Conservation (phyloP, 257 asterid species). For the Leptodermis oblonga region DNA sequence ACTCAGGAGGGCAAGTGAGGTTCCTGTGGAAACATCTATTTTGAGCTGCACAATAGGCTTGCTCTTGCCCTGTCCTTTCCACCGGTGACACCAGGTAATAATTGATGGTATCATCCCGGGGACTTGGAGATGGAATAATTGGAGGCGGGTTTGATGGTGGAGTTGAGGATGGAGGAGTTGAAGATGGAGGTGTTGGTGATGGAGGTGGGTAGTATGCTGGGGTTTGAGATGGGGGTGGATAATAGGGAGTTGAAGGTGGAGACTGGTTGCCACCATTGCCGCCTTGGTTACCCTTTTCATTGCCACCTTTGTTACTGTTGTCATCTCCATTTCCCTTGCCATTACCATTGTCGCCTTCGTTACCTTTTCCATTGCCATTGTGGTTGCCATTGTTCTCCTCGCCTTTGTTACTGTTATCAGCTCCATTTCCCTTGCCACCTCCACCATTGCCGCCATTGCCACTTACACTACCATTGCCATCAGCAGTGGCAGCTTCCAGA, state of each 20-base stretch:
- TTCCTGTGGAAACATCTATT: slow-evolving; percentile 36
- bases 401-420: not conserved
- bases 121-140: not conserved
- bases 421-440: too few species aligned
- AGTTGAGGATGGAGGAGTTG: not conserved
- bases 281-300: not conserved
- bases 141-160: not conserved
- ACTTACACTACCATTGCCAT: slow-evolving; percentile 27
- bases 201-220: not conserved
- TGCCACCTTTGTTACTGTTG: not conserved
- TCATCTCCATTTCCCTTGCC: not conserved
- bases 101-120: slow-evolving; percentile 15
- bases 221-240: not conserved
- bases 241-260: not conserved
- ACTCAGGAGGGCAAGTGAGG: slow-evolving; percentile 53
- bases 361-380: slow-evolving; percentile 5
- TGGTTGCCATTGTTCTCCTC: slow-evolving; percentile 11
- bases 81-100: slow-evolving; percentile 28
- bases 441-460: too few species aligned
- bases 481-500: slow-evolving; percentile 34
- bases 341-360: not conserved
- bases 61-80: slow-evolving; percentile 44
- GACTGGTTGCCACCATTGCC: not conserved
- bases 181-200: not conserved
- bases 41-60: slow-evolving; percentile 38